Percentiles rank a stretch among this genome's conserved stretches.
Conservation (phyloP, 495 filamentous ascomycete species). For the Trichoderma erinaceum region DNA sequence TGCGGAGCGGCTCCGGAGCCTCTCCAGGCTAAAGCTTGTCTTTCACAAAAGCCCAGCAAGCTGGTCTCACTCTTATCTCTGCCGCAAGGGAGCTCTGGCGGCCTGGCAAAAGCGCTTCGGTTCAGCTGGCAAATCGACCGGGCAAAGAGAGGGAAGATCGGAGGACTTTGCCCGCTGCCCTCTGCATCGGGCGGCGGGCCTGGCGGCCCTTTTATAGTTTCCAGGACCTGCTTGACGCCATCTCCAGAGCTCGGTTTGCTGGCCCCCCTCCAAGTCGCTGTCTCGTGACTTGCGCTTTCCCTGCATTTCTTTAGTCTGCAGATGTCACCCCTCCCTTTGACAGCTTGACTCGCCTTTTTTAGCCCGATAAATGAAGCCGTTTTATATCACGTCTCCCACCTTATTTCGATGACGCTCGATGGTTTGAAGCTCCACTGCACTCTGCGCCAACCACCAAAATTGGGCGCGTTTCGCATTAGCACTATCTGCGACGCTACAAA, state of each 20-base stretch:
- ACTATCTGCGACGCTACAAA: background rate
- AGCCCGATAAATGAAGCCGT: background rate
- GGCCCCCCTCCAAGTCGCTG: background rate
- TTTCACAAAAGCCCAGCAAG: background rate
- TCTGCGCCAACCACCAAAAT: background rate
- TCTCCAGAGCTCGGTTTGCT: background rate
- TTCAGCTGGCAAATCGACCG: constrained; percentile 1
- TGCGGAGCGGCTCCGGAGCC: background rate
- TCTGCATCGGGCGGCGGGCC: background rate
- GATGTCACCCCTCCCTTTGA: background rate
- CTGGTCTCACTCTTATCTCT: background rate
- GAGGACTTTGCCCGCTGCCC: background rate
- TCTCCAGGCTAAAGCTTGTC: background rate
- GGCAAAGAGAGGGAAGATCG: background rate
- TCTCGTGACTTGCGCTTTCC: constrained; percentile 3
- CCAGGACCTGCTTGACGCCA: background rate
- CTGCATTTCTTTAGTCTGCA: background rate
- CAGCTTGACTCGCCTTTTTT: background rate
- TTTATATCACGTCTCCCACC: background rate
- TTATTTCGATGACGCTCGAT: constrained; percentile 3
- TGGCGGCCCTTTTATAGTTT: constrained; percentile 10
- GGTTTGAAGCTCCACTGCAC: background rate
- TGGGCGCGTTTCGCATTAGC: background rate
- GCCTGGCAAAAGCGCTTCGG: constrained; percentile 3
- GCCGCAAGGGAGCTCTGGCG: background rate